Evolutionary conservation across 164 flowering plant genomes (phyloP).

Genomic region (Tinospora cordifolia): DNA sequence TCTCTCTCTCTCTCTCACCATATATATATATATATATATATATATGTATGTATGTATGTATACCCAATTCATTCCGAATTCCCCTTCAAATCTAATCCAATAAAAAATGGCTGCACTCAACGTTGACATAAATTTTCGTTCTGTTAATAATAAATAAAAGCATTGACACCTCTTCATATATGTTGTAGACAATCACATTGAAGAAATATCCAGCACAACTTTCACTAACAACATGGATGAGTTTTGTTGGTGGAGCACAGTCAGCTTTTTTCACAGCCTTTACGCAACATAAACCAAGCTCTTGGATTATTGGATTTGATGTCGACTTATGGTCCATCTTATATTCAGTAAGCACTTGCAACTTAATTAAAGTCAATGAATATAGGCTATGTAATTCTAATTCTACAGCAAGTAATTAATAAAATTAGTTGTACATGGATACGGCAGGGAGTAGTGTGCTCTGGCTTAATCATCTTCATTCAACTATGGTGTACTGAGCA

Average conservation of each 20-base stretch:
- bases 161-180: too few species aligned
- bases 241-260: constrained; percentile 70
- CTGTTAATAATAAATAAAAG: too few species aligned
- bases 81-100: background rate
- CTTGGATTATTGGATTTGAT: constrained; percentile 60
- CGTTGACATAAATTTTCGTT: too few species aligned
- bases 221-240: constrained; percentile 81
- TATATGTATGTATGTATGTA: too few species aligned
- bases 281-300: constrained; percentile 35
- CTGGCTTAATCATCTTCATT: constrained; percentile 48
- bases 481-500: constrained; percentile 73
- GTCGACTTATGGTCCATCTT: constrained; percentile 56
- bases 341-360: constrained; percentile 40
- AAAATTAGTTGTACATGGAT: background rate
- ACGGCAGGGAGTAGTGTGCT: constrained; percentile 58
- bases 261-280: constrained; percentile 59
- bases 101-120: background rate
- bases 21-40: too few species aligned
- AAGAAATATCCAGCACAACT: constrained; percentile 74
- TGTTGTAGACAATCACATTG: constrained; percentile 53
- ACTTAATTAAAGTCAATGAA: too few species aligned
- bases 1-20: too few species aligned
- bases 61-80: background rate
- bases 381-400: too few species aligned
- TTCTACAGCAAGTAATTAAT: background rate